Conservation (phyloP, 805 yeast genomes). For the Sugiyamaella smithiae region DNA sequence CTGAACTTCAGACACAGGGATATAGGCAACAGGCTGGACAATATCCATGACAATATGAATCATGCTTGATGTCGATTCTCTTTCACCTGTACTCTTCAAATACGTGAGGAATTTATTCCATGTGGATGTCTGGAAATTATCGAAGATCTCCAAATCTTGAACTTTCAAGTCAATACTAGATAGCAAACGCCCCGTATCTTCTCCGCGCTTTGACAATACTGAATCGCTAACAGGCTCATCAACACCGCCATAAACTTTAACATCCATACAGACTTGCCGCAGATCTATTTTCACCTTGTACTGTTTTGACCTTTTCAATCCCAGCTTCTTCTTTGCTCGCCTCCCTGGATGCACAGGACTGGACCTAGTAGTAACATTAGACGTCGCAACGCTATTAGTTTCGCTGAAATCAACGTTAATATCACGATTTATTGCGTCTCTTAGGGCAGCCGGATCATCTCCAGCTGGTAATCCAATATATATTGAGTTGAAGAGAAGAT, state of each 20-base stretch:
- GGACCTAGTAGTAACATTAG: constrained; percentile 2
- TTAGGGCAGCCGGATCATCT: constrained; percentile 43
- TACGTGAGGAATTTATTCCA: constrained; percentile 84
- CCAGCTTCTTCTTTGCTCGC: constrained; percentile 35
- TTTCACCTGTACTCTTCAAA: constrained; percentile 63
- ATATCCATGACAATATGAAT: constrained; percentile 50
- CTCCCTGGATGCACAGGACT: neutral
- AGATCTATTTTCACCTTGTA: constrained; percentile 61
- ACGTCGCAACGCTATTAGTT: constrained; percentile 18
- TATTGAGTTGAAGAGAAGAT: constrained; percentile 74
- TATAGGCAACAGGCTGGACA: constrained; percentile 58
- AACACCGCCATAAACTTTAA: constrained; percentile 44
- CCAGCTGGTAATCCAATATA: constrained; percentile 59
- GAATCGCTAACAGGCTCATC: constrained; percentile 35
- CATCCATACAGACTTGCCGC: constrained; percentile 48
- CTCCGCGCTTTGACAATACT: neutral
- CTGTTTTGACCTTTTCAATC: constrained; percentile 59
- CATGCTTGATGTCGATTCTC: constrained; percentile 70
- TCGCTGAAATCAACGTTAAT: constrained; percentile 39
- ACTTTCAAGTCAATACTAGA: constrained; percentile 50
- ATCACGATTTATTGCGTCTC: constrained; percentile 53
- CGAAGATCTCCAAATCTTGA: constrained; percentile 59
- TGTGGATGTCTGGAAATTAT: constrained; percentile 80
- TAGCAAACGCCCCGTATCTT: constrained; percentile 42
- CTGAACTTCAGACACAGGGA: constrained; percentile 69